A percentile compares a stretch with the other conserved stretches of the same genome.
phyloP scores from a whole-genome alignment of 306 rosid species.

The Abrus pulchellus region DNA sequence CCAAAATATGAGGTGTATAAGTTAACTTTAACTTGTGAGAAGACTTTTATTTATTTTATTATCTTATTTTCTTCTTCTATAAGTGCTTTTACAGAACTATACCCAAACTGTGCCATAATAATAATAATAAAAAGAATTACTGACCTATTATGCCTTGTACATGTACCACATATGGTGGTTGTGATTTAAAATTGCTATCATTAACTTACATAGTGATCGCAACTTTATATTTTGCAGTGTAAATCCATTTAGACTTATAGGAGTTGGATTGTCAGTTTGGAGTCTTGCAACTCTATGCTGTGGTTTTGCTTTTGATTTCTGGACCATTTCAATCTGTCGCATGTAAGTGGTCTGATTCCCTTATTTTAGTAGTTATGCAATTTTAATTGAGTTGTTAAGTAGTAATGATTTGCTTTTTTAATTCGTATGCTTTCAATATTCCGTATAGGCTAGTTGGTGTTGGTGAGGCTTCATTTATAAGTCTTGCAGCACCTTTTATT shows the following conservation, averaged over 20 bases:
- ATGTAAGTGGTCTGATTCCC: constrained; percentile 64
- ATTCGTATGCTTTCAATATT: constrained; percentile 31
- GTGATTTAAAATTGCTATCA: not conserved
- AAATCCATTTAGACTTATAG: constrained; percentile 88
- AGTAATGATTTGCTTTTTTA: constrained; percentile 10
- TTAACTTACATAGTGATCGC: constrained; percentile 8
- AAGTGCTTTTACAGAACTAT: too few species aligned
- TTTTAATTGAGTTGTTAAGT: constrained; percentile 29
- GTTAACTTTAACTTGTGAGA: too few species aligned
- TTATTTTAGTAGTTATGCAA: constrained; percentile 29
- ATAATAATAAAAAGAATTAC: not conserved
- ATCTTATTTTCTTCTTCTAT: too few species aligned
- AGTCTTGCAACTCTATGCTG: constrained; percentile 71
- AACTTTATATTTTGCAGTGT: constrained; percentile 61
- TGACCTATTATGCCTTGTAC: not conserved
- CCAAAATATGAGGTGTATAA: too few species aligned
- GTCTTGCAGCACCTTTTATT: constrained; percentile 96
- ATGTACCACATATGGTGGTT: constrained; percentile 10
- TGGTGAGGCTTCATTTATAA: constrained; percentile 94
- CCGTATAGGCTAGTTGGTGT: constrained; percentile 81
- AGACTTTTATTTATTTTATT: too few species aligned
- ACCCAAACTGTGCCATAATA: too few species aligned
- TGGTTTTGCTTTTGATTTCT: constrained; percentile 71
- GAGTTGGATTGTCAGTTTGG: constrained; percentile 91
- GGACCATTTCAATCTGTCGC: constrained; percentile 85